Conservation (phyloP, 768 basidiomycete species). For the Cubamyces lactineus region DNA sequence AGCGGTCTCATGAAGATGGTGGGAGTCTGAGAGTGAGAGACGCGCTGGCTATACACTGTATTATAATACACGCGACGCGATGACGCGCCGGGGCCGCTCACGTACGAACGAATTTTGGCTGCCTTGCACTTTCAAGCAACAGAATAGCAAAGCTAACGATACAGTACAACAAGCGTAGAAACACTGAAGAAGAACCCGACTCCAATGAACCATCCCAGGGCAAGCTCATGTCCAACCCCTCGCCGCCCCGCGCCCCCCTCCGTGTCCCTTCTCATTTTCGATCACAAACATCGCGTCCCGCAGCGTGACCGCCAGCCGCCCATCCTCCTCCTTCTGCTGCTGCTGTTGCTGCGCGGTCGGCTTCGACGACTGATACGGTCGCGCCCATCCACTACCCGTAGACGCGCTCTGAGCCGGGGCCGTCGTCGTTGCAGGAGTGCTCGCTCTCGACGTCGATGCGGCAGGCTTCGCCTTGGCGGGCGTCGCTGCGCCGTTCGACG, state of each 20-base stretch:
- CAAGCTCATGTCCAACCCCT: conserved; percentile 59
- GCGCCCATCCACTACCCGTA: conserved; percentile 50
- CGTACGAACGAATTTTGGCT: neutral
- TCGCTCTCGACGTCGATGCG: conserved; percentile 29
- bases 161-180: conserved; percentile 2
- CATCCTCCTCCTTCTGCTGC: conserved; percentile 53
- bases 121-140: neutral
- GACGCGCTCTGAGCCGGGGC: conserved; percentile 32
- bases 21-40: neutral
- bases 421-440: conserved; percentile 39
- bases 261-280: conserved; percentile 81
- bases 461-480: conserved; percentile 39
- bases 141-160: conserved; percentile 14
- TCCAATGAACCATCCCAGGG: neutral
- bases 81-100: too few species aligned
- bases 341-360: conserved; percentile 38
- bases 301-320: conserved; percentile 63
- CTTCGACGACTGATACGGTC: conserved; percentile 62
- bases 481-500: conserved; percentile 44
- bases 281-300: conserved; percentile 86
- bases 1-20: conserved; percentile 1
- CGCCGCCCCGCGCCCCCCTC: conserved; percentile 77
- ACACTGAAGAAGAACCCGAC: neutral
- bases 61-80: too few species aligned
- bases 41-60: neutral